Conservation (phyloP, 176 grass and related monocot genomes). For the Saccharum officinarum region DNA sequence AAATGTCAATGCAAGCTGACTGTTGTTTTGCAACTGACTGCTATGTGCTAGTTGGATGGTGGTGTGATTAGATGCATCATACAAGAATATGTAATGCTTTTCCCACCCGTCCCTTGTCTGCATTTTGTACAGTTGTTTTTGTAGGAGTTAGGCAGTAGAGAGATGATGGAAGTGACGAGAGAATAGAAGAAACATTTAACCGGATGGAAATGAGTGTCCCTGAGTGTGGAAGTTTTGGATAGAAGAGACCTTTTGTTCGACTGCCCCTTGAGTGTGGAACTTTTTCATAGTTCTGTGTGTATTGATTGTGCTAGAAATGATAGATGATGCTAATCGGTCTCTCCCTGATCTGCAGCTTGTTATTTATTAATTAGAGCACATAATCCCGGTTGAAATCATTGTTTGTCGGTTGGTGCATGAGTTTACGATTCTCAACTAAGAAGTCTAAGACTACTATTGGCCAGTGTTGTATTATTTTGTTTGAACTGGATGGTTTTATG, state of each 20-base stretch:
- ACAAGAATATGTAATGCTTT: no score
- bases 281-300: neutral
- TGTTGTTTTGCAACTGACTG: no score
- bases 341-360: neutral
- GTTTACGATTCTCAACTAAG: slow-evolving; percentile 92
- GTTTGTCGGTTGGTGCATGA: slow-evolving; percentile 76
- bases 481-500: slow-evolving; percentile 25
- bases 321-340: neutral
- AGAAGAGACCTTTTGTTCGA: neutral
- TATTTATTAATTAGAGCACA: neutral
- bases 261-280: neutral
- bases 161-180: no score
- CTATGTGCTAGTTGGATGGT: no score
- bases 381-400: neutral
- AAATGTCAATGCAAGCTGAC: no score
- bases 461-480: slow-evolving; percentile 57
- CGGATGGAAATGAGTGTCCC: no score
- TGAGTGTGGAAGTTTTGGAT: neutral
- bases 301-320: neutral
- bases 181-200: no score
- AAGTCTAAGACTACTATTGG: slow-evolving; percentile 95
- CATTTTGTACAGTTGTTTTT: no score
- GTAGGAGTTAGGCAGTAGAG: no score
- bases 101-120: no score
- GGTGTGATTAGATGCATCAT: no score